Evolutionary conservation across 345 rosid species (phyloP).

Genomic region (Eucalyptus melliodora): DNA sequence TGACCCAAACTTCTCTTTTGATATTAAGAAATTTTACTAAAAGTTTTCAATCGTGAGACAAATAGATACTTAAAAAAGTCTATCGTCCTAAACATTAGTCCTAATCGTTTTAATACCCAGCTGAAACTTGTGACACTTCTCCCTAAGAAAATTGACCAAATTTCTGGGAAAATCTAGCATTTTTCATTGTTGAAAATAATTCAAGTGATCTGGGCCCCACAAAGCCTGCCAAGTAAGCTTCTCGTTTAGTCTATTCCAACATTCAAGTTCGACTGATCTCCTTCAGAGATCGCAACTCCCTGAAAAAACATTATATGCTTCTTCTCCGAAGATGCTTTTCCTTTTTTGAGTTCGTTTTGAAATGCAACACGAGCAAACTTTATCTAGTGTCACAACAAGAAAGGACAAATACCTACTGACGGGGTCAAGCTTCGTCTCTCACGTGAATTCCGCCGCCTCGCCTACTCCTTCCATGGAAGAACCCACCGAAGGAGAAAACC

Average conservation of each 20-base stretch:
- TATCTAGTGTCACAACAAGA: neutral
- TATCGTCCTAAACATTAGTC: neutral
- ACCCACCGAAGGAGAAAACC: constrained; percentile 11
- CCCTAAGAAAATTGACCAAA: neutral
- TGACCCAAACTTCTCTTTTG: neutral
- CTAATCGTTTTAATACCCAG: neutral
- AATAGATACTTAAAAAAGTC: neutral
- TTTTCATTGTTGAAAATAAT: neutral
- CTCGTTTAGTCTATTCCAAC: neutral
- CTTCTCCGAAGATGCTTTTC: neutral
- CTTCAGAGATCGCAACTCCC: neutral
- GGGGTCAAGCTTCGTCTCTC: neutral
- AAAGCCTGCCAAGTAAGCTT: neutral
- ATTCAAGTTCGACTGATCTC: neutral
- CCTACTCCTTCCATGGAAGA: neutral
- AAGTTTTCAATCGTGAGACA: neutral
- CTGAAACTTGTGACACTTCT: neutral
- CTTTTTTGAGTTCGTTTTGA: neutral
- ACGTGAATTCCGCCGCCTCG: neutral
- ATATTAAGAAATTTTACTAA: neutral
- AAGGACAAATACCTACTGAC: neutral
- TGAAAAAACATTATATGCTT: neutral
- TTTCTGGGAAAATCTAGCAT: neutral
- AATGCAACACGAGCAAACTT: neutral
- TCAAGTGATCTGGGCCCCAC: neutral